A percentile compares a stretch with the other conserved stretches of the same genome.
Evolutionary conservation across 306 rosid genomes (phyloP).

Genomic region (Castanea sativa): DNA sequence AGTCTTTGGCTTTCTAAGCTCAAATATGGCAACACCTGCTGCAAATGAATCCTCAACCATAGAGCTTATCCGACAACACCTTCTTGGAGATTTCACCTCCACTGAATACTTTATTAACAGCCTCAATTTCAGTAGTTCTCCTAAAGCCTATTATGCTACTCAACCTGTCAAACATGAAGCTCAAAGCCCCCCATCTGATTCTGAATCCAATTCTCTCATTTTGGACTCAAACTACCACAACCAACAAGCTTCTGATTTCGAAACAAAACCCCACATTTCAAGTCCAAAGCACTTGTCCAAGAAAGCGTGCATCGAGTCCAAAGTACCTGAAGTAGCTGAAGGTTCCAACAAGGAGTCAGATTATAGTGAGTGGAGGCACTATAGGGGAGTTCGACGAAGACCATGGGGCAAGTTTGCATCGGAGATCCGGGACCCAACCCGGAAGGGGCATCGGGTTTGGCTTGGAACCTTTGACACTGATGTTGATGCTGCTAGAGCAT

Average conservation of each 20-base stretch:
- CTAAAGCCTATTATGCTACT: background rate
- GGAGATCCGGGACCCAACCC: constrained; percentile 74
- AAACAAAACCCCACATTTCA: constrained; percentile 15
- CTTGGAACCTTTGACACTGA: constrained; percentile 74
- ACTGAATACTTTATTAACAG: constrained; percentile 16
- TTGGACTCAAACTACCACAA: constrained; percentile 14
- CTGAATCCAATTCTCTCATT: constrained; percentile 33
- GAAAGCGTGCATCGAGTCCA: background rate
- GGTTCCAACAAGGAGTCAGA: constrained; percentile 1
- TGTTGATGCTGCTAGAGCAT: constrained; percentile 77
- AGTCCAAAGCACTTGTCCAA: background rate
- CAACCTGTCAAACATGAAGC: constrained; percentile 51
- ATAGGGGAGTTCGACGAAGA: constrained; percentile 75
- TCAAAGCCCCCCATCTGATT: constrained; percentile 29
- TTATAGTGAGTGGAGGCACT: constrained; percentile 31
- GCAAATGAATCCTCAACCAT: constrained; percentile 31
- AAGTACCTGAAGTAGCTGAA: background rate
- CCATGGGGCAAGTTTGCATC: constrained; percentile 91
- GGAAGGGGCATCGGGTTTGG: constrained; percentile 73
- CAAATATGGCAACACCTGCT: constrained; percentile 11
- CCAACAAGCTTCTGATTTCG: constrained; percentile 1
- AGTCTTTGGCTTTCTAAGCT: background rate
- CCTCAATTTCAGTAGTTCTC: background rate
- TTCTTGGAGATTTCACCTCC: constrained; percentile 33
- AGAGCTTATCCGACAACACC: constrained; percentile 38